Evolutionary conservation across 108 stramenopile genomes (phyloP).

Genomic region (Nitzschia inconspicua): DNA sequence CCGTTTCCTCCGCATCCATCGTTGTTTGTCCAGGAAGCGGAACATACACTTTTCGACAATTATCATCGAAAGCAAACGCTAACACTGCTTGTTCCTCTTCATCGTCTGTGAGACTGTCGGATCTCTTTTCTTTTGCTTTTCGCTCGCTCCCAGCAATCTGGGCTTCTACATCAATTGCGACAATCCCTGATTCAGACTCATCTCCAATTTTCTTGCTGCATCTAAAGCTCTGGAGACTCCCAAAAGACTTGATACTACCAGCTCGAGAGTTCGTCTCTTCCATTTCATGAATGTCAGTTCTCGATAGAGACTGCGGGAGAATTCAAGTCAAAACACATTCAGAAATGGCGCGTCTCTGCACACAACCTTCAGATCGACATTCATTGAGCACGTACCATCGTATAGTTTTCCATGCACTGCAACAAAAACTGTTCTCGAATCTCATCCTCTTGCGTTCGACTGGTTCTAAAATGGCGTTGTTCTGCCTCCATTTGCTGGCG

Average conservation of each 20-base stretch:
- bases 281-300: neutral
- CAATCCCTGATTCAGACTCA: too few species aligned
- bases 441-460: conserved; percentile 31
- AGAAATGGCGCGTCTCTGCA: neutral
- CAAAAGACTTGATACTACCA: too few species aligned
- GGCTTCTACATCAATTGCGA: conserved; percentile 4
- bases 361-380: neutral
- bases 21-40: conserved; percentile 15
- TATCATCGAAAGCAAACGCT: neutral
- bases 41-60: conserved; percentile 8
- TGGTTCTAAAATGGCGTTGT: conserved; percentile 1
- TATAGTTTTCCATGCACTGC: conserved; percentile 14
- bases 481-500: conserved; percentile 2
- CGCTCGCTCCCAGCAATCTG: neutral
- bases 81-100: conserved; percentile 12
- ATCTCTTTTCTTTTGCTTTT: neutral
- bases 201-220: too few species aligned
- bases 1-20: neutral
- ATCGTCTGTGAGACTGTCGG: neutral
- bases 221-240: too few species aligned
- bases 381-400: conserved; percentile 22
- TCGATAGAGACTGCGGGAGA: neutral
- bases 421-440: conserved; percentile 28
- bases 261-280: too few species aligned
- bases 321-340: neutral